phyloP scores from a whole-genome alignment of 2,329 filamentous ascomycete species.

The Macrophomina tecta region DNA sequence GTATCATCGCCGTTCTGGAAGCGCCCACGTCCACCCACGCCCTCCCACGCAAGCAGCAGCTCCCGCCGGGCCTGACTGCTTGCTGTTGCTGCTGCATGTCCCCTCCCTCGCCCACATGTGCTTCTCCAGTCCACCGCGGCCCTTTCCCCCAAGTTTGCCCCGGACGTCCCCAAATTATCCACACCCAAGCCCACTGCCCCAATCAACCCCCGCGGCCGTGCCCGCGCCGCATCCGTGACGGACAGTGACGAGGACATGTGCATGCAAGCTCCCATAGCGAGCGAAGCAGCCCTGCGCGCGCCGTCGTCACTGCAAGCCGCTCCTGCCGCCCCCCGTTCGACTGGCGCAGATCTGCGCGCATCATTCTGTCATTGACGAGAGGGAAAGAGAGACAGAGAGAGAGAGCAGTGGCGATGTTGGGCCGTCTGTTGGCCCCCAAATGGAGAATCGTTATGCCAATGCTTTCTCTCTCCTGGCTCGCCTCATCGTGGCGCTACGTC shows the following conservation, averaged over 20 bases:
- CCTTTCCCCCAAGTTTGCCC: background rate
- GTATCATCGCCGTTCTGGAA: constrained; percentile 21
- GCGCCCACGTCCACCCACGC: constrained; percentile 1
- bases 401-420: background rate
- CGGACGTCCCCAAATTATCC: too few species aligned
- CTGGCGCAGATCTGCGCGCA: constrained; percentile 12
- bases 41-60: too few species aligned
- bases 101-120: background rate
- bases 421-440: constrained; percentile 3
- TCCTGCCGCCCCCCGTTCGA: too few species aligned
- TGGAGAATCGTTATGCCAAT: background rate
- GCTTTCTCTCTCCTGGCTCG: background rate
- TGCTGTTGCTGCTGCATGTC: background rate
- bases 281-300: background rate
- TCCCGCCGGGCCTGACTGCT: background rate
- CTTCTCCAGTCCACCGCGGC: background rate
- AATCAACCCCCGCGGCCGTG: background rate
- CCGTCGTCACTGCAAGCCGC: background rate
- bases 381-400: background rate
- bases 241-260: background rate
- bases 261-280: background rate
- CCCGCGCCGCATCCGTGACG: background rate
- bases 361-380: background rate
- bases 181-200: background rate
- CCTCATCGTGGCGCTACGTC: background rate